Base-by-base conservation (phyloP, 2,329 filamentous ascomycete genomes). In the Torrubiellomyces zombiae region DNA sequence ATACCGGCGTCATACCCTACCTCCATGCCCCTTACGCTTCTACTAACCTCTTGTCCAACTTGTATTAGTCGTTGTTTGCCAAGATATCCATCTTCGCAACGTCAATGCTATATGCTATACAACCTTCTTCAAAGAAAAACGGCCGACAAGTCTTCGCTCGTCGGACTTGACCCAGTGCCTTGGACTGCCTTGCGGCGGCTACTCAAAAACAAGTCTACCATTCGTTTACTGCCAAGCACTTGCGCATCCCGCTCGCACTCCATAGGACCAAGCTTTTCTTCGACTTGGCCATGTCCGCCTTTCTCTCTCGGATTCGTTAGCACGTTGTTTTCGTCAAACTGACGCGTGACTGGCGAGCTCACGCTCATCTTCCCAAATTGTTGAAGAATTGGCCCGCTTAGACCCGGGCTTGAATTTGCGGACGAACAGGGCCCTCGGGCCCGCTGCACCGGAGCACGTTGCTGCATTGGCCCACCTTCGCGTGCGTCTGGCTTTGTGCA, bases 131-230 rank as follows among this genome's bases (percentile, higher is more conserved):
- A 53, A 13, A 53, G 25, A 32, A 52, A 53, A 16, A 40, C 47
- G 2, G 32, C 29, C 3, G 44, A 39, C 5, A 42, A 45, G 29
- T 37, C 44, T 3, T 41, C 41, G 21, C 34, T 35, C 14, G 32
- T 39, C 11, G 32, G 35, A 6, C 32, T 36, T 18, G 32, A 31
- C 25, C 27, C 30, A 14, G 45, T 51, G 9, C 51, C 53, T 14
- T 46, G 40, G 18, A 56, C 51, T 9, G 51, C 48, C 31, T 42
- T 56, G 10, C 56, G 50, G 11, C 63, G 51, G 23, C 54, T 63
- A 30, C 49, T 64, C 15, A 68, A 44, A 37, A 68, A 67, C 24
- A 59, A 30, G 26, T 68, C 62, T 6, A 68, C 62, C 57, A 68
- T 66, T 20, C 49, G 48, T 39, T 56, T 56, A 35, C 60, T 61